Percentiles rank a stretch among this genome's conserved stretches.
phyloP scores from a whole-genome alignment of 176 grass and related monocot species.

The Triticum turgidum region DNA sequence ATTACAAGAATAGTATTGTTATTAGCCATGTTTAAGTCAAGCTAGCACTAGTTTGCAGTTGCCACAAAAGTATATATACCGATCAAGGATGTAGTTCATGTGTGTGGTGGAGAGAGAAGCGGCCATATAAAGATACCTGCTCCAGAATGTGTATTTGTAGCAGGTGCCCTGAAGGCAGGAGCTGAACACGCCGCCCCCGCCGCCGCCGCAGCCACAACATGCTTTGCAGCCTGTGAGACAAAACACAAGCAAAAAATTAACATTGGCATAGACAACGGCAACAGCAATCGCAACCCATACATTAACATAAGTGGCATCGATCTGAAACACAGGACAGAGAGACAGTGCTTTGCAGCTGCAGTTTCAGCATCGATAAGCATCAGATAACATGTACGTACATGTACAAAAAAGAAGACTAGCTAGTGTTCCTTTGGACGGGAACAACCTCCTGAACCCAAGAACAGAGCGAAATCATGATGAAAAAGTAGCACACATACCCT shows the following conservation, averaged over 20 bases:
- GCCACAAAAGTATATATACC: not conserved
- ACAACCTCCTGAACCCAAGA: not conserved
- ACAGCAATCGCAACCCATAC: not conserved
- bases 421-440: no score
- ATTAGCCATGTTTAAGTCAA: not conserved
- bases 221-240: not conserved
- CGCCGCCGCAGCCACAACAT: not conserved
- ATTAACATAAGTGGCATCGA: not conserved
- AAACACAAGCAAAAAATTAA: not conserved
- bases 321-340: not conserved
- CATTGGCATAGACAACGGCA: not conserved
- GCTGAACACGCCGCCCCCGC: not conserved
- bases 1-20: not conserved
- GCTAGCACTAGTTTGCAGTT: not conserved
- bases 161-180: not conserved
- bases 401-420: no score
- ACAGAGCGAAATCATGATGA: not conserved
- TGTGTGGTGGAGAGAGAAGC: not conserved
- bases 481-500: not conserved
- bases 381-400: no score
- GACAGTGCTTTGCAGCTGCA: no score
- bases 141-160: not conserved
- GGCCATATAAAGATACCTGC: not conserved
- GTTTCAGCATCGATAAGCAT: no score
- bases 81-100: not conserved